Evolutionary conservation across 2,329 filamentous ascomycete species (phyloP), one percentile per base, ranked within the genome.

Genomic region (Pseudogymnoascus sp.): DNA sequence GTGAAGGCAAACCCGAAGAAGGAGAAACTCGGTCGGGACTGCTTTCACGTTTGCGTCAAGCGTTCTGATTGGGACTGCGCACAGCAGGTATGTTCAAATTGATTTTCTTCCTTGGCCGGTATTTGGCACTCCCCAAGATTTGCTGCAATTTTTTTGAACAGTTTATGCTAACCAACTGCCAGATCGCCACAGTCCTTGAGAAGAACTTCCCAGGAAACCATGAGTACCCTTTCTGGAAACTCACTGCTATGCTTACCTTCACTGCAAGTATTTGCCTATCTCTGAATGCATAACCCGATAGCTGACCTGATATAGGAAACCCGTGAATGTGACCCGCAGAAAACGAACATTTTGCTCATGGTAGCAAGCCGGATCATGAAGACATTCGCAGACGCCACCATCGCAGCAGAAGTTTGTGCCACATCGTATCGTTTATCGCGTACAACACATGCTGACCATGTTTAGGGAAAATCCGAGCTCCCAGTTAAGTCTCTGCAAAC

Each of bases 221-320:
- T 62, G 58, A 64, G 37, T 73, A 72, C 59, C 61, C 69, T 35
- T 72, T 72, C 58, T 73, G 70, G 70, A 71, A 69, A 25, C 67
- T 73, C 16, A 65, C 70, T 12, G 65, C 67, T 5, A 67, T 69
- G 61, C 70, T 69, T 60, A 58, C 71, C 22, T 69, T 65, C 60
- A 68, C 70, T n/a, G 70, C 71, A 64, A 66, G 66, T 64, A 3
- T 35, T 41, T 11, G 3, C 12, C 9, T 20, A 54, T 32, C 47
- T 32, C 47, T 12, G 9, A n/a, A 12, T 32, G 18, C 18, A n/a
- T 9, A 32, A 32, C 12, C 11, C 47, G 9, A 32, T 32, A 32
- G 47, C 28, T 54, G n/a, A 54, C 28, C 25, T 32, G 25, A 7
- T 20, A 30, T 20, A 54, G 47, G 47, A 54, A 54, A 54, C 47